Conservation (phyloP, 345 rosid species). For the Ceriops tagal region DNA sequence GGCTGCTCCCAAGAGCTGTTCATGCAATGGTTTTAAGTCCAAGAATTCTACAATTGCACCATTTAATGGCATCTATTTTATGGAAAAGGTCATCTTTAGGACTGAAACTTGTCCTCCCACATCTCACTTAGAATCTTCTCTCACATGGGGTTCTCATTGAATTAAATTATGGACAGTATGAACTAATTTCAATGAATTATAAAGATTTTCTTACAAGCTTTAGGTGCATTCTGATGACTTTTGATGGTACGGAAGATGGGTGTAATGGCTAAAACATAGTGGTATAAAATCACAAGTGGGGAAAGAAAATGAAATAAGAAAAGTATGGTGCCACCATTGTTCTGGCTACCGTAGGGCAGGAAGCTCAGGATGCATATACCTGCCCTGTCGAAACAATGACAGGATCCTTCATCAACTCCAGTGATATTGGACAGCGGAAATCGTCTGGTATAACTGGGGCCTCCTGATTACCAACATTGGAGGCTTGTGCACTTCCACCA, state of each 20-base stretch:
- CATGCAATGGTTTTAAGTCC: not conserved
- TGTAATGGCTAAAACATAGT: slow-evolving; percentile 1
- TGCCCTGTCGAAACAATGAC: slow-evolving; percentile 97
- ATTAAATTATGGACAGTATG: too few relatives aligned
- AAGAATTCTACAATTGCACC: not conserved
- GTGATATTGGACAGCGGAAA: slow-evolving; percentile 94
- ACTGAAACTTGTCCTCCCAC: not conserved
- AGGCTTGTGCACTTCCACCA: slow-evolving; percentile 54
- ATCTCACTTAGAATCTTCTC: not conserved
- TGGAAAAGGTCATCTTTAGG: not conserved
- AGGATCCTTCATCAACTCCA: slow-evolving; percentile 96
- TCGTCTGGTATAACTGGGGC: slow-evolving; percentile 79
- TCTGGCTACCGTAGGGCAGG: slow-evolving; percentile 6
- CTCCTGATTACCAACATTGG: slow-evolving; percentile 53
- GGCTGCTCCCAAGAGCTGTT: too few relatives aligned
- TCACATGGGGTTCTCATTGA: not conserved
- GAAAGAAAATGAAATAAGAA: not conserved
- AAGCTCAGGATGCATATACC: slow-evolving; percentile 42
- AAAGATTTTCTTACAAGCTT: not conserved
- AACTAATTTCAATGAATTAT: not conserved
- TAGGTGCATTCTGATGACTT: too few relatives aligned
- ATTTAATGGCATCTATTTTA: not conserved
- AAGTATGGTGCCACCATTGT: not conserved
- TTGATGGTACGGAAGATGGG: not conserved
- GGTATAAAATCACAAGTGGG: not conserved